Evolutionary conservation across 2,329 filamentous ascomycete species (phyloP), one percentile per base, ranked within the genome.

Genomic region (Lasiodiplodia citricola): DNA sequence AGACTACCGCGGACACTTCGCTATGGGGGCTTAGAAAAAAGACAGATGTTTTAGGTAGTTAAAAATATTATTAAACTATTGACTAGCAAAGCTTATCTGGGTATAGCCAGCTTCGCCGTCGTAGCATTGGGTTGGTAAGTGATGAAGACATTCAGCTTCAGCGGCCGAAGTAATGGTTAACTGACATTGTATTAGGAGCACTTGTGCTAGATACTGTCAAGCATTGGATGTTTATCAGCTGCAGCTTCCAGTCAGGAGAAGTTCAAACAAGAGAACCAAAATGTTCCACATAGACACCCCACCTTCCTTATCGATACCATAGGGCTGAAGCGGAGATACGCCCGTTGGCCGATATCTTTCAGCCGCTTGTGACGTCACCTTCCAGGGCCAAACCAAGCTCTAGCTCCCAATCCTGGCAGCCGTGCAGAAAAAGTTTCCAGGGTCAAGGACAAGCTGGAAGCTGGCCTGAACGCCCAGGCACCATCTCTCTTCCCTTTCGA

Each of bases 321-420:
- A 57, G 55, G 55, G 55, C 55, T 57, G 55, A 57, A 31, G 41
- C 28, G 54, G 54, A 56, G 54, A 56, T 10, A 35, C 54, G 21
- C 28, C 54, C 54, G 31, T 2, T 10, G 18, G 18, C 54, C 10
- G 35, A 41, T 41, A 35, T 21, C 54, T 35, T 21, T n/a, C 7
- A 38, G 18, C 21, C 31, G 16, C 18, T 6, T 10, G 28, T 57
- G 55, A 57, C 55, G 55, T 57, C 55, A 57, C 31, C 35, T 18
- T 8, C 35, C 55, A 37, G 31, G 54, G 31, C 52, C 52, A 16
- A 35, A 56, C 23, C 55, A 57, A 57, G 55, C 55, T 57, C 55
- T 11, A 21, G 31, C 31, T 16, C 23, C 21, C 35, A 57, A 57
- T 57, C 55, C 55, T 57, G 55, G 55, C 55, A 57, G 55, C 25